phyloP scores from a whole-genome alignment of 331 rosid species.

The Malus hybrid region DNA sequence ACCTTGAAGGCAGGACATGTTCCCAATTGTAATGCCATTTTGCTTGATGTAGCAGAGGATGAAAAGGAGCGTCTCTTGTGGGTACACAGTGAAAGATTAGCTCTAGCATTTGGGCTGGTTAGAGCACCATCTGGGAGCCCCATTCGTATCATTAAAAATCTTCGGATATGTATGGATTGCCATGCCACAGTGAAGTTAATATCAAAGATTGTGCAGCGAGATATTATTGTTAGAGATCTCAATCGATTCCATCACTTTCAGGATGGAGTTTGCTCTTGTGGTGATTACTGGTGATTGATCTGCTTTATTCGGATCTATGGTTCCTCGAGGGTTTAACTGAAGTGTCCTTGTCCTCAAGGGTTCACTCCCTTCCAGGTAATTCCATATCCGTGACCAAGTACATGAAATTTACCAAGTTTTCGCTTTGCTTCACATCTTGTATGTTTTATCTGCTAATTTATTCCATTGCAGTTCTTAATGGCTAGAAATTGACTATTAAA shows the following conservation, averaged over 20 bases:
- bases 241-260: slow-evolving; percentile 47
- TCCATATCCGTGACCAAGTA: slow-evolving; percentile 6
- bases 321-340: not conserved
- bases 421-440: not conserved
- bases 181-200: slow-evolving; percentile 41
- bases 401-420: not conserved
- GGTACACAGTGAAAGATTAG: slow-evolving; percentile 51
- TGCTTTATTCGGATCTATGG: not conserved
- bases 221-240: slow-evolving; percentile 38
- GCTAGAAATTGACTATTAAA: not conserved
- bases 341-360: slow-evolving; percentile 31
- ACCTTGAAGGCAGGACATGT: slow-evolving; percentile 33
- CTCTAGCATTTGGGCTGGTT: slow-evolving; percentile 39
- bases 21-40: slow-evolving; percentile 28
- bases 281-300: slow-evolving; percentile 42
- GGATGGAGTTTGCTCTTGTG: slow-evolving; percentile 40
- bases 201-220: slow-evolving; percentile 31
- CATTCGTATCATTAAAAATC: slow-evolving; percentile 44
- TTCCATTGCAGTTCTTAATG: not conserved
- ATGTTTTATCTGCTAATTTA: not conserved
- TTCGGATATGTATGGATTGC: slow-evolving; percentile 48
- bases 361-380: slow-evolving; percentile 30
- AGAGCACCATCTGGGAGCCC: slow-evolving; percentile 31
- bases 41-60: slow-evolving; percentile 36
- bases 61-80: slow-evolving; percentile 43